These are phyloP conservation scores for Mycena pura DNA, from an alignment of 768 basidiomycete species.

Conservation along the genomic window DNA sequence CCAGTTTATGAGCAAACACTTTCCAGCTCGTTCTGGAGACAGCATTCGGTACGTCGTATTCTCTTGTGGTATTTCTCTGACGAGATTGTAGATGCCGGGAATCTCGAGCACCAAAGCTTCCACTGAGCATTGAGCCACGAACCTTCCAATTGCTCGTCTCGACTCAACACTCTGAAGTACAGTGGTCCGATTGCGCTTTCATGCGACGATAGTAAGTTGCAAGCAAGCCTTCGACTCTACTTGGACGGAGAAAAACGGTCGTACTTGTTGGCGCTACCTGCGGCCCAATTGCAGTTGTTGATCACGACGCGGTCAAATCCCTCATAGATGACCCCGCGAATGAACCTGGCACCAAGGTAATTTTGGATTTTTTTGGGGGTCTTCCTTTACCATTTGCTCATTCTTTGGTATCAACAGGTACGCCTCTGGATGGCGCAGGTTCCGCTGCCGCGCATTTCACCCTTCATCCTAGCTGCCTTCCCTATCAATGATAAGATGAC, in stretches of 20 bases:
- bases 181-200: constrained; percentile 36
- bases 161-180: constrained; percentile 22
- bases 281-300: constrained; percentile 33
- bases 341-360: background rate
- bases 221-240: constrained; percentile 28
- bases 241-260: constrained; percentile 28
- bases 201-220: constrained; percentile 47
- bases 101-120: constrained; percentile 28
- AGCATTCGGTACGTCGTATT: constrained; percentile 25
- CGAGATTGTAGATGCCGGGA: background rate
- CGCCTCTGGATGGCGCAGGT: constrained; percentile 39
- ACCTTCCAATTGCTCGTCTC: constrained; percentile 30
- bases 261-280: constrained; percentile 33
- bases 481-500: constrained; percentile 28
- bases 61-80: background rate
- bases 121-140: constrained; percentile 23
- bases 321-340: background rate
- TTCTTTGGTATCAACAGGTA: constrained; percentile 24
- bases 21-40: constrained; percentile 23
- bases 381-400: too few species aligned
- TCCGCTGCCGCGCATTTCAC: constrained; percentile 36
- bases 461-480: constrained; percentile 38
- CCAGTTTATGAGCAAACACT: constrained; percentile 25
- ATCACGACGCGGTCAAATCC: constrained; percentile 27
- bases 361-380: too few species aligned